Conservation (phyloP, 2,329 filamentous ascomycete species). For the Neonectria neomacrospora region DNA sequence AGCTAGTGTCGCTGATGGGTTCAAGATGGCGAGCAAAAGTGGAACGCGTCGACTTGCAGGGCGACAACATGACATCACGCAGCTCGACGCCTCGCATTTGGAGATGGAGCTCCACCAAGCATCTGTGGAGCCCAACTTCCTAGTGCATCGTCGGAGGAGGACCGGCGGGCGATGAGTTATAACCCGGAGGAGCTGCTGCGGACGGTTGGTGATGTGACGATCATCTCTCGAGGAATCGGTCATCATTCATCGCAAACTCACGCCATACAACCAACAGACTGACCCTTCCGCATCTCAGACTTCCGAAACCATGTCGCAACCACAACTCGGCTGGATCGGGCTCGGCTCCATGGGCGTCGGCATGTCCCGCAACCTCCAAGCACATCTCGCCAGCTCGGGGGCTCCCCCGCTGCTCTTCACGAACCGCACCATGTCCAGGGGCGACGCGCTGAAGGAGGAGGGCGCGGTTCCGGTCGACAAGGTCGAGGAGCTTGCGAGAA, state of each 20-base stretch:
- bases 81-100: background rate
- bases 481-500: conserved; percentile 50
- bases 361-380: conserved; percentile 56
- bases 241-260: background rate
- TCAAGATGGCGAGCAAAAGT: background rate
- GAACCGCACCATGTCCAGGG: conserved; percentile 53
- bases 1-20: background rate
- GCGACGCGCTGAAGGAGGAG: conserved; percentile 47
- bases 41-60: background rate
- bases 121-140: conserved; percentile 1
- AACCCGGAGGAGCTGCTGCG: background rate
- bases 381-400: conserved; percentile 49
- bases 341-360: conserved; percentile 57
- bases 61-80: background rate
- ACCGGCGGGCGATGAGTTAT: background rate
- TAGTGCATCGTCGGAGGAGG: background rate
- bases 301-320: conserved; percentile 9
- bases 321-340: conserved; percentile 39
- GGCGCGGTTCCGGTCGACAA: conserved; percentile 49
- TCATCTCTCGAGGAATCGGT: background rate
- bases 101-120: background rate
- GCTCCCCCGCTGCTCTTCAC: conserved; percentile 49
- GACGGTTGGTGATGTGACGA: background rate
- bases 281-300: background rate
- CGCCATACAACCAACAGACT: background rate